Percentiles rank a stretch among this genome's conserved stretches.
These are phyloP conservation scores for Eimeria falciformis DNA, from an alignment of 169 alveolate species.

Conservation along the genomic window DNA sequence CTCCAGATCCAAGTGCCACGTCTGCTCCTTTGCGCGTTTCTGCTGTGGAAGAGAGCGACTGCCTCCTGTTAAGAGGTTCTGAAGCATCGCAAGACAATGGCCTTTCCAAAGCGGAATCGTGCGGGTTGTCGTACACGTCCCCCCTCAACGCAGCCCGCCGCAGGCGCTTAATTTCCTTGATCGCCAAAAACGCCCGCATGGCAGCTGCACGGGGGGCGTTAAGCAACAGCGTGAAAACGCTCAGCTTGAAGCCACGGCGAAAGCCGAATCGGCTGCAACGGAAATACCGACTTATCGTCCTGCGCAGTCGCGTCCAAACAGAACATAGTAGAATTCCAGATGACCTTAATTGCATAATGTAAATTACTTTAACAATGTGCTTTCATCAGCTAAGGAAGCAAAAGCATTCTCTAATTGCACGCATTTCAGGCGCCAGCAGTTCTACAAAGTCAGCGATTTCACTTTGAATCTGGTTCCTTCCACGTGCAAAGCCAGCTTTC, in stretches of 20 bases:
- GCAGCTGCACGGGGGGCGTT: slow-evolving; percentile 7
- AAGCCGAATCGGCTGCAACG: slow-evolving; percentile 65
- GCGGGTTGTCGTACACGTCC: not conserved
- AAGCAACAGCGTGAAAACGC: slow-evolving; percentile 25
- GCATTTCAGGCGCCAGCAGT: too few relatives aligned
- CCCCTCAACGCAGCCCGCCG: slow-evolving; percentile 25
- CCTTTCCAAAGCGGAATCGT: not conserved
- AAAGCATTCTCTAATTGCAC: too few relatives aligned
- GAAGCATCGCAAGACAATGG: not conserved
- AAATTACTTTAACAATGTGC: too few relatives aligned
- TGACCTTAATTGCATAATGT: too few relatives aligned
- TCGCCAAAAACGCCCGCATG: slow-evolving; percentile 1
- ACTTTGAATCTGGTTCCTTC: slow-evolving; percentile 29
- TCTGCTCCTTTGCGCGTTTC: not conserved
- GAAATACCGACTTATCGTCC: slow-evolving; percentile 12
- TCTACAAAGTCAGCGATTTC: not conserved
- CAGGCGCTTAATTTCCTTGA: slow-evolving; percentile 15
- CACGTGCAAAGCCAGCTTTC: slow-evolving; percentile 58
- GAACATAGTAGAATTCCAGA: too few relatives aligned
- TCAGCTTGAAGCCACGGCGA: slow-evolving; percentile 40
- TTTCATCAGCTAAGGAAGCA: too few relatives aligned
- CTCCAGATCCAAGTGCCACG: too few relatives aligned
- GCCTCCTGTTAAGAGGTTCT: not conserved
- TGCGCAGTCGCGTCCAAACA: not conserved
- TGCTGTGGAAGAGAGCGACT: not conserved